These are phyloP conservation scores for Pyrenochaeta sp. DNA, from an alignment of 2,329 filamentous ascomycete species.

Conservation along the genomic window DNA sequence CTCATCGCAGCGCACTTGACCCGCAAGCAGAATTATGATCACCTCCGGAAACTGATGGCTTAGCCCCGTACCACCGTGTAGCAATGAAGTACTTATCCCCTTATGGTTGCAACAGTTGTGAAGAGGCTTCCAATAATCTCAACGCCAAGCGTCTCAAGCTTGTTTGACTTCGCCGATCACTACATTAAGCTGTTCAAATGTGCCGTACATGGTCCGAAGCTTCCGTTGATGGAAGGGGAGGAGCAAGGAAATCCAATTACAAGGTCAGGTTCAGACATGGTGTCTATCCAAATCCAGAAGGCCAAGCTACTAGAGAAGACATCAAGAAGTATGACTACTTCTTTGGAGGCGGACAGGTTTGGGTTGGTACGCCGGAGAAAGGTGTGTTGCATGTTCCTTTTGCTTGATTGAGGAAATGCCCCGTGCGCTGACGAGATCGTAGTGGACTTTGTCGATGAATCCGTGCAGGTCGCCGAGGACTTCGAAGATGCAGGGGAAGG, in stretches of 20 bases:
- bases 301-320: constrained; percentile 25
- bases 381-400: constrained; percentile 15
- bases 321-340: constrained; percentile 39
- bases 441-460: constrained; percentile 32
- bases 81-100: constrained; percentile 1
- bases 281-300: constrained; percentile 24
- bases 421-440: not conserved
- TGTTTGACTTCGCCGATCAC: not conserved
- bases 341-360: constrained; percentile 24
- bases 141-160: not conserved
- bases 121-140: not conserved
- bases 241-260: constrained; percentile 24
- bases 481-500: not conserved
- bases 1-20: constrained; percentile 2
- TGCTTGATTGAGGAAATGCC: not conserved
- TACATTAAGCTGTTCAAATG: not conserved
- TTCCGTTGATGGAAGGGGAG: not conserved
- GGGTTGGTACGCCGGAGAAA: constrained; percentile 21
- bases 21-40: not conserved
- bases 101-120: not conserved
- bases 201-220: constrained; percentile 2
- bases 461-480: constrained; percentile 21
- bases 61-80: not conserved
- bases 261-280: constrained; percentile 31
- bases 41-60: not conserved